A percentile compares a stretch with the other conserved stretches of the same genome.
These are phyloP conservation scores for Pholiota conissans DNA, from an alignment of 768 basidiomycete species.

Conservation along the genomic window DNA sequence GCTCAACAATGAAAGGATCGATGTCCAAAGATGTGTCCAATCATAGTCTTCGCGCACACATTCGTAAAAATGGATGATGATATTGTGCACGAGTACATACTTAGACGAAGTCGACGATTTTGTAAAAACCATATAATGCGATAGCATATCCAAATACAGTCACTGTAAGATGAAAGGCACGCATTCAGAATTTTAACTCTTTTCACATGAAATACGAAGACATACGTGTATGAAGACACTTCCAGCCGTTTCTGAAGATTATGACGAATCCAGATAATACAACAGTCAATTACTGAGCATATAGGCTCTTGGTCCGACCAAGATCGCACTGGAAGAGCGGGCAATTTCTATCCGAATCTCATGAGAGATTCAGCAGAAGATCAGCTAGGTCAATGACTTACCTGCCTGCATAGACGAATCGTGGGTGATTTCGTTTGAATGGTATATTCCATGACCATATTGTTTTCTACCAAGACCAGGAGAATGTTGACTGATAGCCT, in stretches of 20 bases:
- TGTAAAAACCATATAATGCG: conserved; percentile 59
- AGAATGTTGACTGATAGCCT: conserved; percentile 55
- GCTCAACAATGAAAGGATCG: conserved; percentile 51
- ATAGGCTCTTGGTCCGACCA: conserved; percentile 43
- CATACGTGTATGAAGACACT: conserved; percentile 56
- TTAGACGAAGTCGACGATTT: conserved; percentile 50
- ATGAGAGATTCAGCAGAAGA: neutral
- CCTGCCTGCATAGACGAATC: conserved; percentile 67
- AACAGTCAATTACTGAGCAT: conserved; percentile 66
- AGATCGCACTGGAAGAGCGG: conserved; percentile 42
- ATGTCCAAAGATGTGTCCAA: conserved; percentile 67
- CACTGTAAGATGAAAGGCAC: conserved; percentile 22
- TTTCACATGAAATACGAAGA: neutral
- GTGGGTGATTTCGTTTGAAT: conserved; percentile 37
- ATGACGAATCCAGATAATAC: conserved; percentile 68
- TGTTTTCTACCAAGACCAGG: conserved; percentile 50
- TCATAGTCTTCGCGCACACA: conserved; percentile 50
- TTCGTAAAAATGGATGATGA: neutral
- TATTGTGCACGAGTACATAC: conserved; percentile 32
- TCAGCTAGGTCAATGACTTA: neutral
- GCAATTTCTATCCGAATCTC: conserved; percentile 37
- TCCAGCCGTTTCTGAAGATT: conserved; percentile 66
- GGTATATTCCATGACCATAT: conserved; percentile 45
- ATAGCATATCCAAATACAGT: conserved; percentile 55
- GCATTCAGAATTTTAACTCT: neutral